phyloP scores from a whole-genome alignment of 2,329 filamentous ascomycete species.

The Colletotrichum neosansevieriae region DNA sequence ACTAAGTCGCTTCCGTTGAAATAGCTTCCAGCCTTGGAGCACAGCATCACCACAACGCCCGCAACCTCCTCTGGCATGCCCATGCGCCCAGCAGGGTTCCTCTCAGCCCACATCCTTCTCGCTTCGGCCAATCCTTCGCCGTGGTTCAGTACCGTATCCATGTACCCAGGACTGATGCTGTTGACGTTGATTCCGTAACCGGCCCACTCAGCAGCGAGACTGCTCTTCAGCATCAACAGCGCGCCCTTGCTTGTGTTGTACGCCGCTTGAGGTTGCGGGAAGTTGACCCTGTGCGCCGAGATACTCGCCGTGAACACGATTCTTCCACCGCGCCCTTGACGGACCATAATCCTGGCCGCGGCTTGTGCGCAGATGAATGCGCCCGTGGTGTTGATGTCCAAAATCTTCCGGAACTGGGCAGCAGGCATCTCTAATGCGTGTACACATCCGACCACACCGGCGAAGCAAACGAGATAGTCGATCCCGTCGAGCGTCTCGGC shows the following conservation, averaged over 20 bases:
- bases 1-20: slow-evolving; percentile 77
- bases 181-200: slow-evolving; percentile 78
- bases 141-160: slow-evolving; percentile 81
- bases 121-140: slow-evolving; percentile 68
- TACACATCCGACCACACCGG: slow-evolving; percentile 74
- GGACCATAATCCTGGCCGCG: slow-evolving; percentile 65
- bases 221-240: slow-evolving; percentile 71
- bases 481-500: slow-evolving; percentile 74
- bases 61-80: slow-evolving; percentile 72
- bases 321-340: slow-evolving; percentile 63
- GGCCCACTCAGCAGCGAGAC: slow-evolving; percentile 80
- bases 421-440: slow-evolving; percentile 70
- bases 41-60: slow-evolving; percentile 71
- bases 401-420: slow-evolving; percentile 70
- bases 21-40: slow-evolving; percentile 72
- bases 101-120: slow-evolving; percentile 66
- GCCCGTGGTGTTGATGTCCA: slow-evolving; percentile 81
- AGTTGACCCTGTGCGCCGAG: slow-evolving; percentile 77
- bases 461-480: slow-evolving; percentile 70
- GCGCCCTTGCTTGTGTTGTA: slow-evolving; percentile 82
- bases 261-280: slow-evolving; percentile 76
- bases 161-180: slow-evolving; percentile 78
- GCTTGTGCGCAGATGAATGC: slow-evolving; percentile 79
- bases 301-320: slow-evolving; percentile 78
- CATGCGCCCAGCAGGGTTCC: slow-evolving; percentile 76